These are phyloP conservation scores for Citrullus mucosospermus DNA, from an alignment of 306 rosid species.

Conservation along the genomic window DNA sequence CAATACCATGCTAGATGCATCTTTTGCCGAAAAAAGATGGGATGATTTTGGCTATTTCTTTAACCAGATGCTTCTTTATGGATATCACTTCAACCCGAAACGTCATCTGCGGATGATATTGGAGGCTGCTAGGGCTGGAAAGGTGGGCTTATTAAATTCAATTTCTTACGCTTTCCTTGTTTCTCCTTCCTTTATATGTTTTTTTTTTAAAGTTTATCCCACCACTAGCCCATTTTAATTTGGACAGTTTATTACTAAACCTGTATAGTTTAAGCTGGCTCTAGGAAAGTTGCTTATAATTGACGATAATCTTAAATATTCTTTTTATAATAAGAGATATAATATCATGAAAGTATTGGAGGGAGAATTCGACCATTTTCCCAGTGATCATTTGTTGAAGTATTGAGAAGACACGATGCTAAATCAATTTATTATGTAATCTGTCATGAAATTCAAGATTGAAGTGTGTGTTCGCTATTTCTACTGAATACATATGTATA, in stretches of 20 bases:
- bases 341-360: background rate
- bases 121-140: slow-evolving; percentile 65
- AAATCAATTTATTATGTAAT: background rate
- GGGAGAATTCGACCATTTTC: background rate
- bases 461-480: background rate
- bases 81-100: slow-evolving; percentile 65
- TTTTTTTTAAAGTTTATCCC: background rate
- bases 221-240: background rate
- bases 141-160: slow-evolving; percentile 29
- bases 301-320: background rate
- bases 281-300: background rate
- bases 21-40: slow-evolving; percentile 53
- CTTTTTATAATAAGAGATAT: background rate
- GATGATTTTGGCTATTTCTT: slow-evolving; percentile 51
- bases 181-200: background rate
- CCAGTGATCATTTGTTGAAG: background rate
- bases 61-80: slow-evolving; percentile 52
- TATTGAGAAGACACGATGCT: background rate
- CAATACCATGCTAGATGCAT: slow-evolving; percentile 68
- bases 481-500: background rate
- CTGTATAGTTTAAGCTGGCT: background rate
- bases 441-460: background rate
- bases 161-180: background rate
- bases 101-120: slow-evolving; percentile 81
- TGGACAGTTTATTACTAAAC: background rate